Percentiles rank a stretch among this genome's conserved stretches.
phyloP scores from a whole-genome alignment of 2,329 filamentous ascomycete species.

The Scolecobasidium constrictum region DNA sequence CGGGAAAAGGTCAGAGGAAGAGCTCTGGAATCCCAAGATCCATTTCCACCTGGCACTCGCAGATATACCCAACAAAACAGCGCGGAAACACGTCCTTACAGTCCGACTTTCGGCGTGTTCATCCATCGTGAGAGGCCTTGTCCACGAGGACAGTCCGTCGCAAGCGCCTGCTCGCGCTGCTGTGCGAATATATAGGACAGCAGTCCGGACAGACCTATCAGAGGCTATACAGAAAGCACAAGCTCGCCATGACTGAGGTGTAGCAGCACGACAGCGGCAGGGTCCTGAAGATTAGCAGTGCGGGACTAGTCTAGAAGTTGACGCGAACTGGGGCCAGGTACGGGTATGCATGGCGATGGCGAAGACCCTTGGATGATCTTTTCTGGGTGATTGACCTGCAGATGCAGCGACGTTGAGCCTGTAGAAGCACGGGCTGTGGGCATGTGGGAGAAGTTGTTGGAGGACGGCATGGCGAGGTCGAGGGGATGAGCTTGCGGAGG shows the following conservation, averaged over 20 bases:
- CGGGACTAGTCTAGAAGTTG: neutral
- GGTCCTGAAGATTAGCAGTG: conserved; percentile 1
- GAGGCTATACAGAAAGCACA: conserved; percentile 2
- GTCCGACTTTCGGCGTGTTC: neutral
- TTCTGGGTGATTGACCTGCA: neutral
- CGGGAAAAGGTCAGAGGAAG: neutral
- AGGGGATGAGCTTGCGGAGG: too few relatives aligned
- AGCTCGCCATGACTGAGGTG: conserved; percentile 1
- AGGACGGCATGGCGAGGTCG: too few relatives aligned
- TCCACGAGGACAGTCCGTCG: neutral
- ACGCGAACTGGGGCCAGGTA: neutral
- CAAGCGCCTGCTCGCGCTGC: too few relatives aligned
- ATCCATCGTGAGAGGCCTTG: conserved; percentile 2
- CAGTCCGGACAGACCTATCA: conserved; percentile 3
- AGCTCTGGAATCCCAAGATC: neutral
- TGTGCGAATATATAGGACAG: too few relatives aligned
- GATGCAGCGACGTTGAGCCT: neutral
- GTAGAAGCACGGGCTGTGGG: neutral
- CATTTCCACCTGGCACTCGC: neutral
- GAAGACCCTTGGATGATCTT: neutral
- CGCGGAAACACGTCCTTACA: neutral
- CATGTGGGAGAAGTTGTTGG: conserved; percentile 6
- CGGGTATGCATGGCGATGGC: neutral
- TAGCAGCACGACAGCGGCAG: neutral
- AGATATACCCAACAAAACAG: conserved; percentile 2